phyloP scores from a whole-genome alignment of 768 basidiomycete genomes.

The Boletus subcaerulescens region DNA sequence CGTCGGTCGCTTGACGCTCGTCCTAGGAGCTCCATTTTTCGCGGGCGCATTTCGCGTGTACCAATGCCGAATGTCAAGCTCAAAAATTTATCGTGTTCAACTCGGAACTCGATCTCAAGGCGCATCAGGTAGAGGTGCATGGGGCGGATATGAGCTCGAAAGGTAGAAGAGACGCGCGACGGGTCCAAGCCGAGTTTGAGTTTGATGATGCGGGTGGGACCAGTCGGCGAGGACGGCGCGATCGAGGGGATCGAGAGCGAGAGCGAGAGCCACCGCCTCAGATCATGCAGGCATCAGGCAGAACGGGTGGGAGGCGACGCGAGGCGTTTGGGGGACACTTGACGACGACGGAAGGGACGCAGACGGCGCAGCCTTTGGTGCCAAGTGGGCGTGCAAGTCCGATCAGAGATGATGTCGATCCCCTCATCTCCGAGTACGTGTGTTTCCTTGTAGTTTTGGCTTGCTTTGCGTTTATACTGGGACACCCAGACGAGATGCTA shows the following conservation, averaged over 20 bases:
- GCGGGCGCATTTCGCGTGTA: slow-evolving; percentile 75
- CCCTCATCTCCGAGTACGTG: slow-evolving; percentile 53
- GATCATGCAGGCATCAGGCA: slow-evolving; percentile 24
- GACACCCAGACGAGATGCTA: slow-evolving; percentile 57
- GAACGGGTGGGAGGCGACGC: slow-evolving; percentile 44
- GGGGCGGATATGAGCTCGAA: slow-evolving; percentile 68
- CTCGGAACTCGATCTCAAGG: slow-evolving; percentile 83
- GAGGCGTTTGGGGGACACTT: slow-evolving; percentile 62
- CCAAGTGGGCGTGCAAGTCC: slow-evolving; percentile 33
- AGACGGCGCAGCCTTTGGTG: slow-evolving; percentile 12
- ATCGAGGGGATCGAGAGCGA: slow-evolving; percentile 51
- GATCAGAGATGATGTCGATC: slow-evolving; percentile 46
- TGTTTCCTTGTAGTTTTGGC: neutral
- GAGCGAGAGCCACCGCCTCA: slow-evolving; percentile 40
- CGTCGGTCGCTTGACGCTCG: slow-evolving; percentile 1
- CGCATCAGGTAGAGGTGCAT: slow-evolving; percentile 85
- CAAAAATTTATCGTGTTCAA: slow-evolving; percentile 96
- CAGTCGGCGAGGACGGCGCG: slow-evolving; percentile 44
- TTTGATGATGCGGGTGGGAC: slow-evolving; percentile 57
- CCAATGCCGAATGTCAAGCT: slow-evolving; percentile 66
- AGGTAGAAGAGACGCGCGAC: slow-evolving; percentile 64
- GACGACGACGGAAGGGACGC: slow-evolving; percentile 37
- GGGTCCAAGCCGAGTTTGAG: slow-evolving; percentile 63
- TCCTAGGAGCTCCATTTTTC: slow-evolving; percentile 73
- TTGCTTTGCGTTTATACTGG: neutral